These are phyloP conservation scores for Reticulascus tulasneorum DNA, from an alignment of 2,329 filamentous ascomycete genomes.

Conservation along the genomic window DNA sequence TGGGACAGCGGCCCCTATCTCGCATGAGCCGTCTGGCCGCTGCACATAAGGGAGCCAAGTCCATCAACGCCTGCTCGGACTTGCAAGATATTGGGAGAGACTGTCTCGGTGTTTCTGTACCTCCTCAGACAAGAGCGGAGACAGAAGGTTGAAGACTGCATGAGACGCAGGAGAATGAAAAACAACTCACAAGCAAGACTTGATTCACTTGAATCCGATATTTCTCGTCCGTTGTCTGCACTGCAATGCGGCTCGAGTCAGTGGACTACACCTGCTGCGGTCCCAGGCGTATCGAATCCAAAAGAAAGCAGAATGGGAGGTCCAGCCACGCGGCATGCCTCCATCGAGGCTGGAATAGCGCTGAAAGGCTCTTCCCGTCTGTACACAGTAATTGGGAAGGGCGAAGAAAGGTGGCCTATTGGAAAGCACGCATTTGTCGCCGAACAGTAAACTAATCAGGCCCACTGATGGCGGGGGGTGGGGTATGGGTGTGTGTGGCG, in stretches of 20 bases:
- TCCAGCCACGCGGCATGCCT: not conserved
- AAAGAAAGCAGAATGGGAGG: not conserved
- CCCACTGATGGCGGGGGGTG: slow-evolving; percentile 7
- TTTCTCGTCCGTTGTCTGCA: not conserved
- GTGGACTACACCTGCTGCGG: not conserved
- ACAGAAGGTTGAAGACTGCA: not conserved
- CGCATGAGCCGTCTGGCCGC: no score
- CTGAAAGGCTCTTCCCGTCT: not conserved
- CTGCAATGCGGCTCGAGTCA: slow-evolving; percentile 1
- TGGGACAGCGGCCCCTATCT: no score
- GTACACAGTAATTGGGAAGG: not conserved
- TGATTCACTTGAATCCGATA: not conserved
- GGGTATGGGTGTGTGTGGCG: slow-evolving; percentile 8
- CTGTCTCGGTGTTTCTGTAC: not conserved
- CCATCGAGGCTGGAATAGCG: not conserved
- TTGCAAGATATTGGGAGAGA: not conserved
- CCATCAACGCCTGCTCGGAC: not conserved
- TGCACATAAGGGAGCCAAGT: not conserved
- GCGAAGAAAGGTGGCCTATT: not conserved
- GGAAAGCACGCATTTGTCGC: slow-evolving; percentile 1
- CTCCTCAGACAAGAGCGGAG: not conserved
- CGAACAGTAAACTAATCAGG: slow-evolving; percentile 3
- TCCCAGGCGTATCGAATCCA: not conserved
- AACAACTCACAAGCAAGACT: no score
- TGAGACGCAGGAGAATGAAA: no score